phyloP scores from a whole-genome alignment of 495 filamentous ascomycete species.

The Diplogelasinospora grovesii region DNA sequence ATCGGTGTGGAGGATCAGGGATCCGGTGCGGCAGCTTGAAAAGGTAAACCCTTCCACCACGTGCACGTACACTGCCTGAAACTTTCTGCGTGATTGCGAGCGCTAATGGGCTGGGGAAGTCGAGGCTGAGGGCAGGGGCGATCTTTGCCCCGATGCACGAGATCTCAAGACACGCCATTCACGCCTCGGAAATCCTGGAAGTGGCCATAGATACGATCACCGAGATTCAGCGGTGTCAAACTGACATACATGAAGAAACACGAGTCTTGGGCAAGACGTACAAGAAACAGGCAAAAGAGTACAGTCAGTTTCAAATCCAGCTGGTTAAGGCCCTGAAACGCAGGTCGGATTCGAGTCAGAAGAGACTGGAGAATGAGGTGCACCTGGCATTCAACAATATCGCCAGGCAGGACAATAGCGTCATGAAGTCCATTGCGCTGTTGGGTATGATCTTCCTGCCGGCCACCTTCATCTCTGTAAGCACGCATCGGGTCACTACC shows the following conservation, averaged over 20 bases:
- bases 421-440: constrained; percentile 38
- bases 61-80: too few relatives aligned
- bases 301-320: constrained; percentile 16
- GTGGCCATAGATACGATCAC: constrained; percentile 10
- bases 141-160: constrained; percentile 17
- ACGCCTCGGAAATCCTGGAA: constrained; percentile 17
- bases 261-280: constrained; percentile 9
- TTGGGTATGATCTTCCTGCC: constrained; percentile 40
- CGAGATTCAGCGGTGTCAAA: constrained; percentile 7
- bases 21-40: constrained; percentile 16
- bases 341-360: constrained; percentile 14
- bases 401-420: constrained; percentile 28
- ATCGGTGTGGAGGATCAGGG: constrained; percentile 18
- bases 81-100: too few relatives aligned
- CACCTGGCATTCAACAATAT: constrained; percentile 19
- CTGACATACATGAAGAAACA: constrained; percentile 5
- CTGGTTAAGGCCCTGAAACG: constrained; percentile 14
- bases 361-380: constrained; percentile 16
- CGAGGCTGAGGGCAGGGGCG: not conserved
- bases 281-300: constrained; percentile 11
- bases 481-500: not conserved
- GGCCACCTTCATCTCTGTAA: constrained; percentile 29
- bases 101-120: not conserved
- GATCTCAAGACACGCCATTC: constrained; percentile 15
- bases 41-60: constrained; percentile 6